These are phyloP conservation scores for Xanthoceras sorbifolium DNA, from an alignment of 345 rosid species.

Conservation along the genomic window DNA sequence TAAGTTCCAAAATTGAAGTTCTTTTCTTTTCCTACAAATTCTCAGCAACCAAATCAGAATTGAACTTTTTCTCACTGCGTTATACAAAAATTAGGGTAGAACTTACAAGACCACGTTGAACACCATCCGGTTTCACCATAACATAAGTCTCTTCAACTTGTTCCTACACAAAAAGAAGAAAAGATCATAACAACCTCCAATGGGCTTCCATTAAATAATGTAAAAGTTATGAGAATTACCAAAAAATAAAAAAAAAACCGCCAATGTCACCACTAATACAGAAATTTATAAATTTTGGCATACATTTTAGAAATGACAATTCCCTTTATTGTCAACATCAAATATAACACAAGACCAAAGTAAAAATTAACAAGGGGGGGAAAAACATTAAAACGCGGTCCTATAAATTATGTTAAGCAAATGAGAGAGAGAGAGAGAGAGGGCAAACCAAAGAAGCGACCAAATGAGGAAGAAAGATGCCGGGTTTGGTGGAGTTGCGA, in stretches of 20 bases:
- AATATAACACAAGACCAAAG: background rate
- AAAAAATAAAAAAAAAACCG: too few species aligned
- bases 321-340: background rate
- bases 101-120: slow-evolving; percentile 91
- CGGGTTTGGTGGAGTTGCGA: slow-evolving; percentile 45
- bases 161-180: slow-evolving; percentile 44
- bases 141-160: slow-evolving; percentile 85
- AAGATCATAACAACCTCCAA: slow-evolving; percentile 5
- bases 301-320: background rate
- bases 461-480: slow-evolving; percentile 80
- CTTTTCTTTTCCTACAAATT: background rate
- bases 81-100: slow-evolving; percentile 6
- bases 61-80: background rate
- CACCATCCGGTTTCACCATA: slow-evolving; percentile 95
- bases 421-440: background rate
- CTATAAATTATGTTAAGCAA: background rate
- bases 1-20: background rate
- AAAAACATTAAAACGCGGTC: background rate
- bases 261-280: background rate
- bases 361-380: too few species aligned
- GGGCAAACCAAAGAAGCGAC: slow-evolving; percentile 76
- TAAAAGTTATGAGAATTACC: background rate
- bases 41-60: background rate
- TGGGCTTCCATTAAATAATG: background rate
- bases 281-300: background rate